Percentiles rank a stretch among this genome's conserved stretches.
Conservation (phyloP, 2,329 filamentous ascomycete genomes). For the Aspergillus jensenii region DNA sequence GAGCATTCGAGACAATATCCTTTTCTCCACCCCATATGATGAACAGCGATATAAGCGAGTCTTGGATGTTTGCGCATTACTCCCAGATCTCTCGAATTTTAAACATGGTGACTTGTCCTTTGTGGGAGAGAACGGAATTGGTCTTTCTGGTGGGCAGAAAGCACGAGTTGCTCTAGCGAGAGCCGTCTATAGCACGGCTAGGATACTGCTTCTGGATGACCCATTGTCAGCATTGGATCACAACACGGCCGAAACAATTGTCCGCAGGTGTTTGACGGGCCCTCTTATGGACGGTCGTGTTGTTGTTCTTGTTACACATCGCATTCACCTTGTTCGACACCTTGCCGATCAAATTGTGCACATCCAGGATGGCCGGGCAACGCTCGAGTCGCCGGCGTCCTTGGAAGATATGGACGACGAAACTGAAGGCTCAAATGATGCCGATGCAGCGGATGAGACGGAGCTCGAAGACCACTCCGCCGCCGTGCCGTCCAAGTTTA, state of each 20-base stretch:
- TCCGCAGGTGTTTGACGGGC: constrained; percentile 57
- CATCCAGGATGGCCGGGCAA: constrained; percentile 61
- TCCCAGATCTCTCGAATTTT: constrained; percentile 62
- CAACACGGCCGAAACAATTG: constrained; percentile 63
- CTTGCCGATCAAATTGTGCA: constrained; percentile 74
- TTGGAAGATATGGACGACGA: constrained; percentile 40
- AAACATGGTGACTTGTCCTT: constrained; percentile 64
- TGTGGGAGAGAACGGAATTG: constrained; percentile 62
- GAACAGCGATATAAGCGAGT: constrained; percentile 67
- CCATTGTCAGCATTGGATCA: constrained; percentile 62
- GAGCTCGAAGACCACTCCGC: constrained; percentile 47
- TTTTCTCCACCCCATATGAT: constrained; percentile 67
- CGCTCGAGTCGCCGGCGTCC: constrained; percentile 48
- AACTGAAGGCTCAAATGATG: constrained; percentile 15
- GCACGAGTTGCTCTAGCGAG: constrained; percentile 61
- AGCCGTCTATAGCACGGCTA: constrained; percentile 58
- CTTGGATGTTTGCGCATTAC: constrained; percentile 62
- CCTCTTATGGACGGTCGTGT: constrained; percentile 55
- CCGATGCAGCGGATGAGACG: constrained; percentile 25
- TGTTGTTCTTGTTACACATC: constrained; percentile 63
- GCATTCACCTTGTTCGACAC: constrained; percentile 68
- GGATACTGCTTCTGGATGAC: constrained; percentile 58
- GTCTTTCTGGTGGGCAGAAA: constrained; percentile 62
- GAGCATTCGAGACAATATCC: constrained; percentile 68
- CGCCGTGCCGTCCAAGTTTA: constrained; percentile 70